Base-by-base conservation (phyloP, 2,329 filamentous ascomycete species). In the Sporothrix inflata region DNA sequence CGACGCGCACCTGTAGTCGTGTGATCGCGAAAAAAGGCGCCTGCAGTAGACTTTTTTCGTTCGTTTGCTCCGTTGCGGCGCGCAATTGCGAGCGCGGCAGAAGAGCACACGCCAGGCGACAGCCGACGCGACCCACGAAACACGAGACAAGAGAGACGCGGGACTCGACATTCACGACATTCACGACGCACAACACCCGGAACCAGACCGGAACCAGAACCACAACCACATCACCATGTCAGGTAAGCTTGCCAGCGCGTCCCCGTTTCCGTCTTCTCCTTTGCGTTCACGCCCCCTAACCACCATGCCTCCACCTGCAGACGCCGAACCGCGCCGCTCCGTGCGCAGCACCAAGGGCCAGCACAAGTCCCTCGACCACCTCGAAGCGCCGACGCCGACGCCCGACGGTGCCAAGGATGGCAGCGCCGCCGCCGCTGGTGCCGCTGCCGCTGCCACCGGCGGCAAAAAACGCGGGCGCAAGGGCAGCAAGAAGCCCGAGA, bases 261-360 rank as follows among this genome's bases (percentile, higher is more conserved):
- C 12, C 60, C 40, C 11, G 9, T 12, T 19, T 19, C 30, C 19
- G 1, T 27, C 7, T 14, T 8, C 38, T n/a, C 57, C 49, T 9
- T 53, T 19, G 19, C 57, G 12, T 42, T 45, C 38, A 65, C 60
- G 12, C 4, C 21, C 4, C 4, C 60, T 65, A 65, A 65, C 60
- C 38, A 45, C 60, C 38, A 45, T 42, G 38, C 57, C 38, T 8
- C 38, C 81, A 80, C 57, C 38, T 8, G 30, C 81, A 80, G 86
- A 89, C 82, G 81, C 84, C 73, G 95, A 98, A 87, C 93, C 94
- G 73, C 92, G 96, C 81, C 93, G 96, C 80, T 99, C 96, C 57
- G 94, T 96, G 76, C 92, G 96, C 78, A 94, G 95, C 78, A 99
- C 96, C 75, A 99, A 99, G 80, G 96, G 96, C 80, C 94, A 98